Evolutionary conservation across 1,284 basidiomycete species (phyloP).

Genomic region (Papiliotrema flavescens): DNA sequence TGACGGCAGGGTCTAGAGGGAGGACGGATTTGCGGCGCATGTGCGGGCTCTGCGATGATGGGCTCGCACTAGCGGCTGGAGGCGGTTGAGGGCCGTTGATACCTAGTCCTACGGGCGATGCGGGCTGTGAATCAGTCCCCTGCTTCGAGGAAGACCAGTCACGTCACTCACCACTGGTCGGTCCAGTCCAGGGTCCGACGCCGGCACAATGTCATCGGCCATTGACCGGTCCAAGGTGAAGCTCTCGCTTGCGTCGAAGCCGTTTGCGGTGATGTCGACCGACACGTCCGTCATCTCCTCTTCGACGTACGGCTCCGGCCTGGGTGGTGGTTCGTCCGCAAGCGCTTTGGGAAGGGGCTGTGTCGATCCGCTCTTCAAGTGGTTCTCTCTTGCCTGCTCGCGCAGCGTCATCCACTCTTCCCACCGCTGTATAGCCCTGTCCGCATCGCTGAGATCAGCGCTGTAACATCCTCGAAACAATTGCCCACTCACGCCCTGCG

Average conservation of each 20-base stretch:
- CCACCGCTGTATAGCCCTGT: constrained; percentile 72
- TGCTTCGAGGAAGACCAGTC: background rate
- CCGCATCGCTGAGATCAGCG: constrained; percentile 63
- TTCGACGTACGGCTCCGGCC: constrained; percentile 70
- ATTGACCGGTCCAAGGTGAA: constrained; percentile 68
- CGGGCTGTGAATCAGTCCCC: constrained; percentile 3
- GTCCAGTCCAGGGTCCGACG: constrained; percentile 81
- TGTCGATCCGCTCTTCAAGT: constrained; percentile 61
- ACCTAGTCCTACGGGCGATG: constrained; percentile 23
- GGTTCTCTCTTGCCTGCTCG: constrained; percentile 67
- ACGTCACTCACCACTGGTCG: constrained; percentile 45
- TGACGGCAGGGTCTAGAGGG: constrained; percentile 77
- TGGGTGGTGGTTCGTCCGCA: constrained; percentile 62
- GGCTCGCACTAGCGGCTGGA: constrained; percentile 4
- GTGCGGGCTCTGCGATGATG: constrained; percentile 19
- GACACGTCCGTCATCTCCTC: constrained; percentile 78
- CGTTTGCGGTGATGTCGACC: constrained; percentile 78
- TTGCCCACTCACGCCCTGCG: constrained; percentile 66
- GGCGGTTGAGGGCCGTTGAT: constrained; percentile 15
- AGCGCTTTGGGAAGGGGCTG: constrained; percentile 64
- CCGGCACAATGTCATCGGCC: constrained; percentile 78
- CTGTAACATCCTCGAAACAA: background rate
- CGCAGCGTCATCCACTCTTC: constrained; percentile 79
- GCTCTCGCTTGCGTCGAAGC: constrained; percentile 64
- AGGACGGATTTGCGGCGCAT: constrained; percentile 37